Evolutionary conservation across 2,329 filamentous ascomycete species (phyloP).

Genomic region (Tothia fuscella): DNA sequence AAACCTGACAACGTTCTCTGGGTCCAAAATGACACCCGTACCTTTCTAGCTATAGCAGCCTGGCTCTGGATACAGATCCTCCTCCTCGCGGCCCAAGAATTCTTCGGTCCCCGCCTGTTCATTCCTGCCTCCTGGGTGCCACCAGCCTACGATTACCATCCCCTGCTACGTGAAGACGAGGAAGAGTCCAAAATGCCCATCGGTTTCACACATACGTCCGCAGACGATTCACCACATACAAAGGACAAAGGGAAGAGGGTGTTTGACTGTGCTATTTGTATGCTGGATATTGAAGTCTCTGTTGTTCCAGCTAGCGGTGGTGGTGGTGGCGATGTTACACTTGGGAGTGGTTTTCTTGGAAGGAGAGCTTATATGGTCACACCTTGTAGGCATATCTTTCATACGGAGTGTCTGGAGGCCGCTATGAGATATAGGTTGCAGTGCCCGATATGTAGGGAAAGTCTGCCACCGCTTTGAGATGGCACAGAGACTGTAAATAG

Average conservation of each 20-base stretch:
- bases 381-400: slow-evolving; percentile 91
- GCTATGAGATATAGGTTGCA: slow-evolving; percentile 92
- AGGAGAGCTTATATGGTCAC: slow-evolving; percentile 91
- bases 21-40: slow-evolving; percentile 52
- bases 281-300: slow-evolving; percentile 81
- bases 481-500: neutral
- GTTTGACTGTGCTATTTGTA: slow-evolving; percentile 92
- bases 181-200: slow-evolving; percentile 66
- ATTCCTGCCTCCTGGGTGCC: slow-evolving; percentile 56
- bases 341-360: slow-evolving; percentile 55
- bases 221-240: slow-evolving; percentile 13
- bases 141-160: slow-evolving; percentile 87
- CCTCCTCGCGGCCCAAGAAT: slow-evolving; percentile 66
- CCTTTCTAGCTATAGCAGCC: slow-evolving; percentile 51
- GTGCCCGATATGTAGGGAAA: slow-evolving; percentile 90
- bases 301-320: slow-evolving; percentile 51
- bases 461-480: slow-evolving; percentile 67
- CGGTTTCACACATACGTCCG: slow-evolving; percentile 38
- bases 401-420: slow-evolving; percentile 79
- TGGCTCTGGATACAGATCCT: slow-evolving; percentile 87
- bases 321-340: slow-evolving; percentile 33
- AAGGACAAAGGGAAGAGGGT: slow-evolving; percentile 39
- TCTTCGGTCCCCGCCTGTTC: slow-evolving; percentile 81
- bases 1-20: slow-evolving; percentile 71
- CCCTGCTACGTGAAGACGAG: slow-evolving; percentile 74